These are phyloP conservation scores for Lagenaria siceraria DNA, from an alignment of 306 rosid genomes.

Conservation along the genomic window DNA sequence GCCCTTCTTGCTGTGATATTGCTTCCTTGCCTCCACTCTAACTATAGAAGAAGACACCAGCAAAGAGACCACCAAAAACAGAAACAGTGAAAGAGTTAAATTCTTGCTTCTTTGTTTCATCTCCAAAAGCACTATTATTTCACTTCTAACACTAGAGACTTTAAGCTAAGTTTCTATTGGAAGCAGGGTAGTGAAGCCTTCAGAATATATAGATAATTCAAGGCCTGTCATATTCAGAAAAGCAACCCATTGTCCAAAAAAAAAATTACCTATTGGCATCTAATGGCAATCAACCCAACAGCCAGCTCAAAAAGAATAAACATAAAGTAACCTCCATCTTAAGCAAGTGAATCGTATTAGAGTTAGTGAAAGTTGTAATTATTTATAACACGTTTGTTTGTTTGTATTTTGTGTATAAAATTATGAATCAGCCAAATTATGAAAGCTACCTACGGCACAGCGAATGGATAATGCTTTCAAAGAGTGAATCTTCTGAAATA, in stretches of 20 bases:
- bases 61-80: conserved; percentile 23
- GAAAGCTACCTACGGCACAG: neutral
- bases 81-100: conserved; percentile 18
- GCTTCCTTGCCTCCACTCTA: conserved; percentile 62
- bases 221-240: neutral
- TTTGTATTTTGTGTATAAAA: neutral
- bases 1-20: conserved; percentile 23
- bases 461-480: neutral
- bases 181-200: neutral
- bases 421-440: neutral
- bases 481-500: neutral
- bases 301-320: conserved; percentile 2
- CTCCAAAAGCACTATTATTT: neutral
- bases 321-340: neutral
- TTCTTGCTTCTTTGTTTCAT: conserved; percentile 30
- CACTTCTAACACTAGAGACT: neutral
- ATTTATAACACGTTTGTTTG: neutral
- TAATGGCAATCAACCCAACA: neutral
- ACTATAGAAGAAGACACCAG: conserved; percentile 22
- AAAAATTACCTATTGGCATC: neutral
- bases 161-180: neutral
- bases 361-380: neutral
- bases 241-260: neutral
- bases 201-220: conserved; percentile 6
- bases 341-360: neutral